Base-by-base conservation (phyloP, 805 yeast species). In the Kodamaea restingae region DNA sequence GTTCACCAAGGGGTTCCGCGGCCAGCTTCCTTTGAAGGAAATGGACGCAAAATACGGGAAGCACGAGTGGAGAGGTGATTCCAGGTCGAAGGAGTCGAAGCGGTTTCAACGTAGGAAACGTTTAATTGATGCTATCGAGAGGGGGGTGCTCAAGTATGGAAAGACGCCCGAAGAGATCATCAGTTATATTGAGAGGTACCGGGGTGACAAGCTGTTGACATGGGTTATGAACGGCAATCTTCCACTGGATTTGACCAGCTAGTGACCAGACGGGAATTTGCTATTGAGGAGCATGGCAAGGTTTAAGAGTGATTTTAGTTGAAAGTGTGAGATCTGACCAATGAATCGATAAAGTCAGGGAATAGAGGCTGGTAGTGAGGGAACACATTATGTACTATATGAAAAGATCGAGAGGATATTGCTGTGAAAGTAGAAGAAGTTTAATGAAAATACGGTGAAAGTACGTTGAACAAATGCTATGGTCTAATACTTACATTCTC, bases 161-260 rank as follows among this genome's bases (percentile, higher is more conserved):
- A 66, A 67, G 45, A 51, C 63, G 4, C 63, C 64, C 3, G 71
- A 68, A 10, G 71, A 67, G 35, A 63, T 68, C 35, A 66, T 64
- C 34, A 49, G 51, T 21, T 63, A 61, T 40, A 68, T 68, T 35
- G 74, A 68, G 45, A 65, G 62, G 41, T 68, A 61, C 45, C 48
- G 73, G 18, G 71, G 68, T 27, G 70, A 65, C 36, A 65, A 65
- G 50, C 58, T 66, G 26, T 55, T 68, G 36, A 67, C 74, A 4
- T 68, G 74, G 74, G 65, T 68, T 4, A 68, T 68, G 74, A 68
- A 68, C 46, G 73, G 73, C 7, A 64, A 68, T 41, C 51, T 68
- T 8, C 74, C 74, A 3, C 42, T 45, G 5, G 71, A 65, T 41
- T 47, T 64, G 38, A 29, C 34, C 24, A 29, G 39, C n/a, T 35